phyloP scores from a whole-genome alignment of 73 alveolate species.

The Paramecium primaurelia region DNA sequence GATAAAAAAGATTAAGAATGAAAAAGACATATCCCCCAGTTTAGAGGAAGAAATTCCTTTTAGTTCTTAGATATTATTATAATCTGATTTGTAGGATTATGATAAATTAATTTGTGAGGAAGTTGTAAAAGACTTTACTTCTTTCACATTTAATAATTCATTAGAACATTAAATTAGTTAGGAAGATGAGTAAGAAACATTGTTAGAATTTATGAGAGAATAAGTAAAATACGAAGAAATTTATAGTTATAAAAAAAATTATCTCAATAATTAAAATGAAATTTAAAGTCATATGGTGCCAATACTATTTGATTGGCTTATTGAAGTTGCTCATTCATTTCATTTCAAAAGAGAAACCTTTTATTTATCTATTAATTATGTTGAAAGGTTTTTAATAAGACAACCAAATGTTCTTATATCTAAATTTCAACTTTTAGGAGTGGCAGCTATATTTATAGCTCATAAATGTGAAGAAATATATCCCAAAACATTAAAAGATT shows the following conservation, averaged over 20 bases:
- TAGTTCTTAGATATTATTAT: neutral
- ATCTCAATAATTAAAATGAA: neutral
- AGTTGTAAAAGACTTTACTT: neutral
- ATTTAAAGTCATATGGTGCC: constrained; percentile 15
- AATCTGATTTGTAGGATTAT: neutral
- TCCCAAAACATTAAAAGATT: neutral
- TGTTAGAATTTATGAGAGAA: neutral
- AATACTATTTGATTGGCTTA: constrained; percentile 8
- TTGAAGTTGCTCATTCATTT: neutral
- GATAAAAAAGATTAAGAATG: neutral
- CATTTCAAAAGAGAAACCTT: constrained; percentile 35
- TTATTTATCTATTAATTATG: neutral
- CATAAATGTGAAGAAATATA: constrained; percentile 26
- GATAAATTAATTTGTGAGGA: neutral
- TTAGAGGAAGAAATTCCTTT: neutral
- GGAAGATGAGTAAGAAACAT: neutral
- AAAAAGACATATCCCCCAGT: neutral
- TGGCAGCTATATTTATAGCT: neutral
- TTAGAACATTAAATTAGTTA: neutral
- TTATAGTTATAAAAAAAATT: neutral
- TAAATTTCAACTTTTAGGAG: constrained; percentile 3
- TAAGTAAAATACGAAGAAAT: neutral
- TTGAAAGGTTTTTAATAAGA: neutral
- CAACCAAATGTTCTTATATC: neutral
- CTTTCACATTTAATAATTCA: neutral